Percentiles rank a stretch among this genome's conserved stretches.
Conservation (phyloP, 169 alveolate genomes). For the Plasmodium coatneyi region DNA sequence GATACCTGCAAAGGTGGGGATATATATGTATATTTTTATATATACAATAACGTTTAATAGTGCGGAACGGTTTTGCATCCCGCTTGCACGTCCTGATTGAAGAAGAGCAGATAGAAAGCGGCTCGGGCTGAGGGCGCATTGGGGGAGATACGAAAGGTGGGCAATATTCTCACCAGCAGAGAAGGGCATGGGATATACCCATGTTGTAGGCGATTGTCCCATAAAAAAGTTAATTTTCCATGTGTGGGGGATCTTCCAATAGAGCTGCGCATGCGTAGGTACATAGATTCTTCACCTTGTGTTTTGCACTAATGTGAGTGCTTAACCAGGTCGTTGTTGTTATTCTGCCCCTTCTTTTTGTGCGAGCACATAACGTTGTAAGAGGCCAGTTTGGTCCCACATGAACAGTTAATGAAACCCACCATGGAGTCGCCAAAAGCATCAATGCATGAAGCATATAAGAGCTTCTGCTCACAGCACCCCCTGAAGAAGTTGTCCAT, state of each 20-base stretch:
- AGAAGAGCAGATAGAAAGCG: neutral
- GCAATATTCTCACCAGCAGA: neutral
- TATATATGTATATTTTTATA: neutral
- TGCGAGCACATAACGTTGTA: neutral
- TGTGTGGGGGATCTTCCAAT: neutral
- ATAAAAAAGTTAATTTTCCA: neutral
- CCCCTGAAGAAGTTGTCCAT: slow-evolving; percentile 82
- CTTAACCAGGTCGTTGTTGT: neutral
- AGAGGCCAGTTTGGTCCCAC: neutral
- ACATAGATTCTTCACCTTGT: neutral
- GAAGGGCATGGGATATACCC: neutral
- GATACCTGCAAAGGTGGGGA: neutral
- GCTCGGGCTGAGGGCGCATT: neutral
- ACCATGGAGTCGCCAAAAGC: slow-evolving; percentile 32
- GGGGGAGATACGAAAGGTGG: neutral
- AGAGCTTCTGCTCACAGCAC: slow-evolving; percentile 76
- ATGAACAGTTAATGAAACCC: neutral
- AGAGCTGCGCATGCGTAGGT: neutral
- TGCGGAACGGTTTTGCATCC: neutral
- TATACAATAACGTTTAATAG: neutral
- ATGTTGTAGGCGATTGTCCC: neutral
- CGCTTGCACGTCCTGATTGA: neutral
- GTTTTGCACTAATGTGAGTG: neutral
- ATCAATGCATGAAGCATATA: slow-evolving; percentile 81
- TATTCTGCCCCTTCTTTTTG: neutral